phyloP scores from a whole-genome alignment of 352 stramenopile species.

The Phytophthora sansomeana region DNA sequence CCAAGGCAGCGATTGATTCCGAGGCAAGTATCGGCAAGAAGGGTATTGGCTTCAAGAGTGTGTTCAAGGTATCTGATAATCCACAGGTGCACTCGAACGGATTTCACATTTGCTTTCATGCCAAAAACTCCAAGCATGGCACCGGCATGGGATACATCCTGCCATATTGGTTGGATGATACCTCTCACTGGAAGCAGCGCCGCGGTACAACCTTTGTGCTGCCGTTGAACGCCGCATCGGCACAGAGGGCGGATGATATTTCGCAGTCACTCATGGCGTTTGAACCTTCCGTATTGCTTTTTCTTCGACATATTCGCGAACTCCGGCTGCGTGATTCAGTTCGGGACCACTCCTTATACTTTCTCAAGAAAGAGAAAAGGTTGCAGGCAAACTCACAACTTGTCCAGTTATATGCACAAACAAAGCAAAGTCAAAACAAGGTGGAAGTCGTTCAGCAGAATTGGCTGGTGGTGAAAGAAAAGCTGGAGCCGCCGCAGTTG shows the following conservation, averaged over 20 bases:
- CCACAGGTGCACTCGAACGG: conserved; percentile 91
- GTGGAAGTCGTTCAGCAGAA: conserved; percentile 43
- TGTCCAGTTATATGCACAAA: conserved; percentile 53
- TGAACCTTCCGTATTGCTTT: conserved; percentile 83
- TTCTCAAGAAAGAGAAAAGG: conserved; percentile 56
- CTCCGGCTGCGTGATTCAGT: conserved; percentile 62
- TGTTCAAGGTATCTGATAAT: conserved; percentile 88
- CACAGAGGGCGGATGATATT: conserved; percentile 57
- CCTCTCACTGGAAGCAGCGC: conserved; percentile 44
- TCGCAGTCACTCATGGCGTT: conserved; percentile 70
- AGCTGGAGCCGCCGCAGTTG: conserved; percentile 36
- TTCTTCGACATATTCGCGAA: conserved; percentile 75
- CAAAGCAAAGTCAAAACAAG: conserved; percentile 15
- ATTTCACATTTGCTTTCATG: conserved; percentile 85
- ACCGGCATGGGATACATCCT: conserved; percentile 80
- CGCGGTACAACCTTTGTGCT: conserved; percentile 80
- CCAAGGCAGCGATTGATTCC: conserved; percentile 52
- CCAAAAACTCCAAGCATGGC: conserved; percentile 52
- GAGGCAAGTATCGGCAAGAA: conserved; percentile 89
- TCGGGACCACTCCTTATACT: conserved; percentile 41
- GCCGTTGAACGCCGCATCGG: conserved; percentile 66
- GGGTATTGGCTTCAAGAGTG: conserved; percentile 92
- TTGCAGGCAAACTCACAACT: conserved; percentile 32
- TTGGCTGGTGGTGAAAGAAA: conserved; percentile 71
- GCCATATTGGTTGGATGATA: conserved; percentile 78